These are phyloP conservation scores for Sordaria brevicollis DNA, from an alignment of 495 filamentous ascomycete species.

Conservation along the genomic window DNA sequence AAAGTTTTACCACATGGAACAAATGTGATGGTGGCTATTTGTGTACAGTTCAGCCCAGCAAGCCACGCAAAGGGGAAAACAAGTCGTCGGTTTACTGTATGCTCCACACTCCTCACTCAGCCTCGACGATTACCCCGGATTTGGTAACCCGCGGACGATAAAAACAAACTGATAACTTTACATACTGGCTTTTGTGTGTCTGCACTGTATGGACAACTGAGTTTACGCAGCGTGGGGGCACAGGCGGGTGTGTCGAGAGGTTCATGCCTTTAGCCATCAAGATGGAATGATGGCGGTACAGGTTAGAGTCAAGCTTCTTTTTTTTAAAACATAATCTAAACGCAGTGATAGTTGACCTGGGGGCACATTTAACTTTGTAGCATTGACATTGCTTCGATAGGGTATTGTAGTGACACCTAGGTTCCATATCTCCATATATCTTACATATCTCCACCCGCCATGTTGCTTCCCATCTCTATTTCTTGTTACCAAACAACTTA, in stretches of 20 bases:
- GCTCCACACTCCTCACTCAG: neutral
- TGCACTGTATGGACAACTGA: neutral
- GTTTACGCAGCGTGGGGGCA: neutral
- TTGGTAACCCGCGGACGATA: neutral
- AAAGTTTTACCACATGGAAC: neutral
- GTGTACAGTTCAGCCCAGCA: neutral
- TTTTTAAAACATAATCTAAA: neutral
- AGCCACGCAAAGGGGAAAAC: no score
- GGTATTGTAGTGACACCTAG: neutral
- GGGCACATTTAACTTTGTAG: neutral
- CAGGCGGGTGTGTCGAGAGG: neutral
- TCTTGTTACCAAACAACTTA: neutral
- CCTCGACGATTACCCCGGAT: neutral
- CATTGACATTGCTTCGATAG: neutral
- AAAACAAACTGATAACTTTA: neutral
- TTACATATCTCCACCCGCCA: neutral
- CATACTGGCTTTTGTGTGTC: no score
- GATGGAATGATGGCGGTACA: neutral
- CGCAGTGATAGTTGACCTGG: neutral
- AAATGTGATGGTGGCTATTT: neutral
- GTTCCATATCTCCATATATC: neutral
- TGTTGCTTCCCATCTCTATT: neutral
- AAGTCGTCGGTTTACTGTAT: neutral
- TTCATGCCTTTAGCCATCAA: neutral
- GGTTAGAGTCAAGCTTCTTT: neutral